Evolutionary conservation across 257 asterid species (phyloP), one percentile per base, ranked within the genome.

Genomic region (Plantago elongata): DNA sequence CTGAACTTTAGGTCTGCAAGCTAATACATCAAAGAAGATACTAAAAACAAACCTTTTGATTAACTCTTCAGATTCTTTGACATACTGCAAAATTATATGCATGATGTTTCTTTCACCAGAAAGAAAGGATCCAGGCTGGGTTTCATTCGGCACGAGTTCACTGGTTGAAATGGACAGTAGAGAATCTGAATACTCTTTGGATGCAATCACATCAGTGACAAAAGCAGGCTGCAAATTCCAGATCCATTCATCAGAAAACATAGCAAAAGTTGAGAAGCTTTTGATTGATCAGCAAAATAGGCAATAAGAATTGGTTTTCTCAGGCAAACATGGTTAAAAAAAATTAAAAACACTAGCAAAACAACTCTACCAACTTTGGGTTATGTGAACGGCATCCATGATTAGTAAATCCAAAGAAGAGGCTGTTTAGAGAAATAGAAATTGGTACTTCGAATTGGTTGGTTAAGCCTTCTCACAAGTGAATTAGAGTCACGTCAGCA

Each of bases 201-300:
- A 68, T 42, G 75, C 40, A 18, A 86, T 66, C 66, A 89, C 65
- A 61, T 84, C 82, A 56, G 77, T 72, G 72, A 85, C 85, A 82
- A 93, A 85, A 70, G 94, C 95, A 60, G 96, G 95, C 97, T 93
- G 91, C 61, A 63, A 55, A 51, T 61, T 47, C n/a, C 30, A 51
- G 42, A 13, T 44, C 47, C 30, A 12, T 59, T 11, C 58, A 56
- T 55, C 69, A 68, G 22, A 48, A 51, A 61, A 47, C 14, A 8
- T n/a, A 59, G 54, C 13, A 47, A 60, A 57, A 45, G 9, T 13
- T 45, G 10, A 59, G 13, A 62, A 22, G 2, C 27, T 22, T 22
- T 2, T 1, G 27, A 22, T 7, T 17, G 13, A 57, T 16, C 7
- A 65, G 27, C 18, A 65, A 60, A 45, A 71, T 34, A 55, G 17